A percentile compares a stretch with the other conserved stretches of the same genome.
phyloP scores from a whole-genome alignment of 352 stramenopile genomes.

The Globisporangium irregulare region DNA sequence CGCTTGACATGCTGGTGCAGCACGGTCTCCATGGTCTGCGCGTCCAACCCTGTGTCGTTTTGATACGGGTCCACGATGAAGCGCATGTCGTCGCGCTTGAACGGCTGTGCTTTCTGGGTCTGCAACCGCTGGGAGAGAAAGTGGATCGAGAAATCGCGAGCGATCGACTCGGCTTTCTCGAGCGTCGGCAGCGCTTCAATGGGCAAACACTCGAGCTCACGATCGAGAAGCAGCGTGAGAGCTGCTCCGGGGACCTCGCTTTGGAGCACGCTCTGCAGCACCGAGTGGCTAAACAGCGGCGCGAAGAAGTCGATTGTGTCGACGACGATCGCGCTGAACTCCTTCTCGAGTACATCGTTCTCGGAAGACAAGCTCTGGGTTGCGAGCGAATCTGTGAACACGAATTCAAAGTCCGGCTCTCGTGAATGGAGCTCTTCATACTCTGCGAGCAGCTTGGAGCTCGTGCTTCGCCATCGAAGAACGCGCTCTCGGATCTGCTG shows the following conservation, averaged over 20 bases:
- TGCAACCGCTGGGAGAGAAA: conserved; percentile 53
- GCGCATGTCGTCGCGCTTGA: conserved; percentile 59
- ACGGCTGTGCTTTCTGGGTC: conserved; percentile 45
- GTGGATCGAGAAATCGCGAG: conserved; percentile 73
- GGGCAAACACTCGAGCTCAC: conserved; percentile 43
- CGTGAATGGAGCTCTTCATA: conserved; percentile 35
- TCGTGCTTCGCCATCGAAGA: conserved; percentile 33
- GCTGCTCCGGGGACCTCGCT: conserved; percentile 42
- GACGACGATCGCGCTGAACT: conserved; percentile 49
- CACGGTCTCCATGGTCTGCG: conserved; percentile 41
- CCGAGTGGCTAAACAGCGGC: conserved; percentile 52
- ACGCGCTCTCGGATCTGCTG: conserved; percentile 30
- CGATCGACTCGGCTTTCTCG: conserved; percentile 44
- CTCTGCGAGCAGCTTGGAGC: conserved; percentile 33
- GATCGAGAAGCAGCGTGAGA: conserved; percentile 55
- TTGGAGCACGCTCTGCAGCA: conserved; percentile 34
- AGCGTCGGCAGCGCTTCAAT: conserved; percentile 50
- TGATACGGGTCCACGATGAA: conserved; percentile 59
- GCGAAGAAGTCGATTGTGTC: conserved; percentile 43
- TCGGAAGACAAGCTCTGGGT: conserved; percentile 3
- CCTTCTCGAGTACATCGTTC: conserved; percentile 44
- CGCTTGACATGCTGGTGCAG: conserved; percentile 41
- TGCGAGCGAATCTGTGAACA: conserved; percentile 9
- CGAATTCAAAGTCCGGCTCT: conserved; percentile 44
- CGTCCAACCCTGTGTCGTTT: conserved; percentile 43